phyloP scores from a whole-genome alignment of 2,329 filamentous ascomycete species.

The Albophoma yamanashiensis region DNA sequence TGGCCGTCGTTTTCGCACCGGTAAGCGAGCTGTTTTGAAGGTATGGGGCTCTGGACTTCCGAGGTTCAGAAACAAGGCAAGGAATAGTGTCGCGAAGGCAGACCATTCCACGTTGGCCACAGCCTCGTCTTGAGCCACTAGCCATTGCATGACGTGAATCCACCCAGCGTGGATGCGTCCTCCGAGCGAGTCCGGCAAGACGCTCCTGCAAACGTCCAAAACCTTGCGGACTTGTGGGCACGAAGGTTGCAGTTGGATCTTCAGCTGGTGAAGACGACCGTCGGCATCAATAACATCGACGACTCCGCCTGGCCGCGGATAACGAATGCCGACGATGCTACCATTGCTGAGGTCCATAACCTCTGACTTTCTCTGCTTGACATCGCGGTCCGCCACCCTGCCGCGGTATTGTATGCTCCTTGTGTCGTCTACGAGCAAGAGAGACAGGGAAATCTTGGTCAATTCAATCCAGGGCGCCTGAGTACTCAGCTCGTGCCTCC shows the following conservation, averaged over 20 bases:
- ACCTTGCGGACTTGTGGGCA: conserved; percentile 51
- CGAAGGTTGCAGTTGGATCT: conserved; percentile 55
- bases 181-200: conserved; percentile 46
- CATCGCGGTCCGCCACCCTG: conserved; percentile 41
- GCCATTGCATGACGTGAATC: conserved; percentile 67
- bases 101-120: conserved; percentile 57
- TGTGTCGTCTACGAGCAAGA: conserved; percentile 48
- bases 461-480: conserved; percentile 68
- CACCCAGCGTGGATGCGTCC: conserved; percentile 57
- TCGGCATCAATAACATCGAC: conserved; percentile 58
- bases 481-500: conserved; percentile 55
- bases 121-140: conserved; percentile 36
- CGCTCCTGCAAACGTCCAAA: conserved; percentile 51
- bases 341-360: conserved; percentile 35
- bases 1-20: conserved; percentile 19
- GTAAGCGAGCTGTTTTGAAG: conserved; percentile 13
- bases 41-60: conserved; percentile 24
- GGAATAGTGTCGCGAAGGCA: conserved; percentile 50
- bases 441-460: conserved; percentile 54
- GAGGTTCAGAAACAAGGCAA: conserved; percentile 53
- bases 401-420: conserved; percentile 47
- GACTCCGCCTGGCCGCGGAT: conserved; percentile 47
- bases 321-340: conserved; percentile 42
- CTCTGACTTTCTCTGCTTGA: conserved; percentile 31
- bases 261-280: conserved; percentile 52